Base-by-base conservation (phyloP, 148 eudicot genomes). In the Cornus kousa region DNA sequence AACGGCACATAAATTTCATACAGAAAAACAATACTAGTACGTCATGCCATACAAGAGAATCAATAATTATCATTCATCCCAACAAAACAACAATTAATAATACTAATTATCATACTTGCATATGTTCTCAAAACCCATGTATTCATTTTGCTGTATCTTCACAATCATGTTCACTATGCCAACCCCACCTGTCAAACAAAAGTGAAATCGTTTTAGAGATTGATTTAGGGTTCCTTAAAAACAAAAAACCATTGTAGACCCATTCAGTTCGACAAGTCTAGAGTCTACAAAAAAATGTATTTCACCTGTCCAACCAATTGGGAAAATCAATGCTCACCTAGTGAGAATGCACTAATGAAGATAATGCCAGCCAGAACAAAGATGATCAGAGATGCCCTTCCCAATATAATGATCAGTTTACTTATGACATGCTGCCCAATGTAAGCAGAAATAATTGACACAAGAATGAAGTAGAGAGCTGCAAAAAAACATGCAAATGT, bases 121-220 rank as follows among this genome's bases (percentile, higher is more conserved):
- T 72, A 94, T 91, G 85, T 90, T 87, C 81, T 94, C 97, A 66
- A 94, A 92, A 37, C 98, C 98, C 95, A 94, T 94, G 82, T 92
- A 92, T 73, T 91, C 97, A 60, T 91, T 86, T 74, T 83, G 79
- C 60, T 92, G 75, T 57, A 94, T 85, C 90, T 89, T 92, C 43
- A 80, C 90, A 71, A 92, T 84, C 93, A 79, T 72, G 76, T 72
- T 65, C 16, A 71, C 20, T 62, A 79, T 79, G 35, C 81, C 81
- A 43, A 79, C 66, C 68, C 96, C 98, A 66, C 98, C 98, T 93
- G 71, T 75, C 28, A 46, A 76, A 64, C 71, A 78, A 59, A 59
- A 79, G 16, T 35, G 55, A 74, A 24, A 48, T 6, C 24, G 22
- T 20, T 7, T 39, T 9, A 72, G 23, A n/a, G 28, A 28, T 28